These are phyloP conservation scores for Purpureocillium lavendulum DNA, from an alignment of 2,329 filamentous ascomycete species.

Conservation along the genomic window DNA sequence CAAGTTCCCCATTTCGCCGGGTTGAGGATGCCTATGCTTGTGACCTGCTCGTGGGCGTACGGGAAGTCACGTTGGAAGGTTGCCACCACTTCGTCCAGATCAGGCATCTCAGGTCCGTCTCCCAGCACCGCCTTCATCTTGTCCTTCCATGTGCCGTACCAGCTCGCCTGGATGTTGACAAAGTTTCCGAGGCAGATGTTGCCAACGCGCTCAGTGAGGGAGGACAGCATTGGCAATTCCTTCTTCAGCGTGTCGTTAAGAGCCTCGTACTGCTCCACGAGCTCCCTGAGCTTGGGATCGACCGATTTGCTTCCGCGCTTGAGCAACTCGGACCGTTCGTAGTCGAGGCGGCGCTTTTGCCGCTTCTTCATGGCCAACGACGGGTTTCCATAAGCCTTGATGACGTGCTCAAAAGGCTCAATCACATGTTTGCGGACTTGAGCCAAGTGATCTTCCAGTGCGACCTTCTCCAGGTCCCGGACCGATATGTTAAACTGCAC, in stretches of 20 bases:
- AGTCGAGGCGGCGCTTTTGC: slow-evolving; percentile 85
- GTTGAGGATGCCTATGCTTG: slow-evolving; percentile 70
- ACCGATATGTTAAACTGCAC: slow-evolving; percentile 82
- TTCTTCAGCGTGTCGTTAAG: slow-evolving; percentile 90
- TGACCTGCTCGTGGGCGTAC: slow-evolving; percentile 63
- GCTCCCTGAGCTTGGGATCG: slow-evolving; percentile 76
- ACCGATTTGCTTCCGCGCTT: slow-evolving; percentile 76
- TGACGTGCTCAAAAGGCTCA: slow-evolving; percentile 70
- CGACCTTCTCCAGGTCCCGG: slow-evolving; percentile 74
- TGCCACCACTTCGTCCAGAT: slow-evolving; percentile 64
- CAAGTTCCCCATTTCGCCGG: slow-evolving; percentile 43
- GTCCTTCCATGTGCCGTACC: slow-evolving; percentile 76
- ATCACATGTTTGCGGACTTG: slow-evolving; percentile 77
- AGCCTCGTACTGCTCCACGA: slow-evolving; percentile 81
- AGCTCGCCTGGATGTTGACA: slow-evolving; percentile 72
- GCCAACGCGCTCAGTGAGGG: slow-evolving; percentile 73
- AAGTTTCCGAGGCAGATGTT: slow-evolving; percentile 78
- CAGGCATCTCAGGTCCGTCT: slow-evolving; percentile 51
- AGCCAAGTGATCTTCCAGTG: slow-evolving; percentile 68
- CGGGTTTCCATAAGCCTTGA: slow-evolving; percentile 74
- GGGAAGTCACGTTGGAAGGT: slow-evolving; percentile 74
- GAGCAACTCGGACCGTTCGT: slow-evolving; percentile 70
- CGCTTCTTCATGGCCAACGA: slow-evolving; percentile 90
- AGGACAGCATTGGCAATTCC: slow-evolving; percentile 78
- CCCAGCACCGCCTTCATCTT: slow-evolving; percentile 72